Conservation (phyloP, 768 basidiomycete species). For the Neoboletus magnificus region DNA sequence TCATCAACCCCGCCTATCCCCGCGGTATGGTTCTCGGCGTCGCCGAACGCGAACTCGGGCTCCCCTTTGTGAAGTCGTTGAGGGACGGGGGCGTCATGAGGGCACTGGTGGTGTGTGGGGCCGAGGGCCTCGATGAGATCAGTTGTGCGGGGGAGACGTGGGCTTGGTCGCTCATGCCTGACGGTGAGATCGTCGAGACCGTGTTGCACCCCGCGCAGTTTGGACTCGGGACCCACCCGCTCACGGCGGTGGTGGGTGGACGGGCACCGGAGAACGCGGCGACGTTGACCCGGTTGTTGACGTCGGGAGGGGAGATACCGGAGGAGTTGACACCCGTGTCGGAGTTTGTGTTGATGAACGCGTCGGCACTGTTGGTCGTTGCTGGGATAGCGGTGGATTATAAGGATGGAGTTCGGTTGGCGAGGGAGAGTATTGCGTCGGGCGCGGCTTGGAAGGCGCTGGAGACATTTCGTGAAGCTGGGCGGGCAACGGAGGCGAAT, state of each 20-base stretch:
- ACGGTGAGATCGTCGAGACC: conserved; percentile 61
- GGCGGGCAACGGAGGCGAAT: conserved; percentile 13
- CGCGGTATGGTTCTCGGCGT: conserved; percentile 90
- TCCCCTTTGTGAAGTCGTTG: conserved; percentile 75
- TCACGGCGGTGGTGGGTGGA: conserved; percentile 68
- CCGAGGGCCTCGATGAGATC: conserved; percentile 91
- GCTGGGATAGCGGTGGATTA: conserved; percentile 71
- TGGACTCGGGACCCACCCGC: conserved; percentile 68
- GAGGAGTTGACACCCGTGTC: conserved; percentile 57
- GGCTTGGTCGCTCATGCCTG: conserved; percentile 69
- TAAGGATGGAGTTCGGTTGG: conserved; percentile 67
- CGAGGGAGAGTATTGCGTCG: conserved; percentile 55
- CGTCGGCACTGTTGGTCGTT: conserved; percentile 83
- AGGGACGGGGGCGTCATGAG: conserved; percentile 70
- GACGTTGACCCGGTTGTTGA: conserved; percentile 64
- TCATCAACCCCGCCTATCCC: conserved; percentile 88
- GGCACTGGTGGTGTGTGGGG: conserved; percentile 91
- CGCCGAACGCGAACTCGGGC: conserved; percentile 75
- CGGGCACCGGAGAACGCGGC: conserved; percentile 78
- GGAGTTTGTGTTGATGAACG: conserved; percentile 89
- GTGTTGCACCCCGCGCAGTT: conserved; percentile 72
- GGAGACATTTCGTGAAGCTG: conserved; percentile 47
- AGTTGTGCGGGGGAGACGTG: conserved; percentile 88
- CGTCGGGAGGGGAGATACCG: conserved; percentile 54
- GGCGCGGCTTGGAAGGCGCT: conserved; percentile 61